phyloP scores from a whole-genome alignment of 1,284 basidiomycete genomes.

The Papiliotrema flavescens region DNA sequence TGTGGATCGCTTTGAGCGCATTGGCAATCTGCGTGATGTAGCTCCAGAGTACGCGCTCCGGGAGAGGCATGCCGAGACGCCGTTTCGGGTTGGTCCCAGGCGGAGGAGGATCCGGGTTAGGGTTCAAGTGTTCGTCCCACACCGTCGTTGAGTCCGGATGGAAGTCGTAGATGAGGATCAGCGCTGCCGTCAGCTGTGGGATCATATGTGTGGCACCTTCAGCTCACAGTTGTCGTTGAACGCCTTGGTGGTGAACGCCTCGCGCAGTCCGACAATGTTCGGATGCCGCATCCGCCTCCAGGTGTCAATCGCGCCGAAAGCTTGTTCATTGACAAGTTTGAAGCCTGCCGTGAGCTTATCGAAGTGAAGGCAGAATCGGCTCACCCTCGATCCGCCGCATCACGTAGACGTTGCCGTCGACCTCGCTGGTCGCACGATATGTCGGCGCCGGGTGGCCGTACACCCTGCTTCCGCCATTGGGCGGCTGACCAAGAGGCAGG shows the following conservation, averaged over 20 bases:
- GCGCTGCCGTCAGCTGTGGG: conserved; percentile 55
- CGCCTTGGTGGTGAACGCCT: conserved; percentile 92
- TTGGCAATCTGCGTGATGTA: conserved; percentile 88
- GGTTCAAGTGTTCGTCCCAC: conserved; percentile 60
- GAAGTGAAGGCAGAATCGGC: too few relatives aligned
- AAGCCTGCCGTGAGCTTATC: conserved; percentile 59
- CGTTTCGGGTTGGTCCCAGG: conserved; percentile 10
- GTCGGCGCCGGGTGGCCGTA: conserved; percentile 63
- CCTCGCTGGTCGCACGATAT: conserved; percentile 74
- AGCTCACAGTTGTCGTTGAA: conserved; percentile 87
- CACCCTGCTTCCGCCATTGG: conserved; percentile 63
- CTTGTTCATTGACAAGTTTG: conserved; percentile 73
- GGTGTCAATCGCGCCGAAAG: conserved; percentile 77
- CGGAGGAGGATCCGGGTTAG: conserved; percentile 42
- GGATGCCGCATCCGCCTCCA: conserved; percentile 89
- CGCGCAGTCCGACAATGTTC: conserved; percentile 75
- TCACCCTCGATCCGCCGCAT: conserved; percentile 81
- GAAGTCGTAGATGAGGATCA: conserved; percentile 90
- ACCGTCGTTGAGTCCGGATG: conserved; percentile 82
- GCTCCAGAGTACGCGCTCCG: conserved; percentile 88
- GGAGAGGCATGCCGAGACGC: conserved; percentile 50
- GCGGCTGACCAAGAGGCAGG: conserved; percentile 61
- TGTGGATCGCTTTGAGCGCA: conserved; percentile 82
- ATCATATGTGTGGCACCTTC: neutral
- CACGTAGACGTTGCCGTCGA: conserved; percentile 74